Base-by-base conservation (phyloP, 108 stramenopile species). In the Discostella stelligeroides region DNA sequence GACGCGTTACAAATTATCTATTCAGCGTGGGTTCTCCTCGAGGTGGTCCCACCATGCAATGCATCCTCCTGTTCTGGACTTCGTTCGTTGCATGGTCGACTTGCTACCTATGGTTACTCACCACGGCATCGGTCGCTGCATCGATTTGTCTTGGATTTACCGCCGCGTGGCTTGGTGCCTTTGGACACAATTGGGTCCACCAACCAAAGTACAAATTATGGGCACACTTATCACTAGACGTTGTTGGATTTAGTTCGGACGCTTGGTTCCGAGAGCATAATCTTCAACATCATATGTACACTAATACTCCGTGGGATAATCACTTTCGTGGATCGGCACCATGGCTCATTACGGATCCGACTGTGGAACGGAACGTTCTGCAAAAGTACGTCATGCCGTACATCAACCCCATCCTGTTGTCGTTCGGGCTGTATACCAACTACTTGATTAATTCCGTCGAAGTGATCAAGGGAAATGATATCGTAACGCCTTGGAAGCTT, bases 201-300 rank as follows among this genome's bases (percentile, higher is more conserved):
- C 68, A 69, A n/a, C 68, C 68, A 24, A 43, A 13, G 58, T 69
- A 69, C 38, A 69, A 41, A 56, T 30, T 55, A 1, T 67, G 57
- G 56, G 66, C 66, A 3, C 21, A 25, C 34, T 24, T 67, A 37
- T 58, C 56, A 7, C 57, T 67, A 4, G 68, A 69, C 34, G 59
- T 56, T 14, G 59, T 69, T 11, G 68, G 68, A 12, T 69, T 69
- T 46, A 69, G 68, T 27, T 37, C 30, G 0, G 45, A 48, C 13
- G 68, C 59, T 4, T 69, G 68, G 68, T 69, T 60, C 18, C 49
- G 68, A 25, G 68, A 69, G 34, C 68, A 69, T 27, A 39, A 60
- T 23, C 46, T 69, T n/a, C 68, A 69, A 18, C 68, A 69, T 27
- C 68, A 69, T 58, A 69, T 69, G 68, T 69, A 69, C 58, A 69